These are phyloP conservation scores for Rhinocladiella similis DNA, from an alignment of 2,329 filamentous ascomycete species.

Conservation along the genomic window DNA sequence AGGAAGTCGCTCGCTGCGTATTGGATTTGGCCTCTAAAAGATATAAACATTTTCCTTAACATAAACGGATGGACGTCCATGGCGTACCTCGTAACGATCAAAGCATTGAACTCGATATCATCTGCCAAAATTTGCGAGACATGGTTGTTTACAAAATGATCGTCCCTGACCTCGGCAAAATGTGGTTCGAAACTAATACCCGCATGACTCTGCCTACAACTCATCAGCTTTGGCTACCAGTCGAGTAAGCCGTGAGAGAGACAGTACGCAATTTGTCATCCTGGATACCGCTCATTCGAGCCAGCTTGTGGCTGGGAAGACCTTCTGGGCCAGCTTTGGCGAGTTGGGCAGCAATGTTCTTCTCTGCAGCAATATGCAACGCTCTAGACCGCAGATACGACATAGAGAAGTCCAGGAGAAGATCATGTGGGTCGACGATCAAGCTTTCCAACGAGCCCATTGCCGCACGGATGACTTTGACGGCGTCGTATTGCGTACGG, in stretches of 20 bases:
- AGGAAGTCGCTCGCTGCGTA: constrained; percentile 11
- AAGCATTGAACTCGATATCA: constrained; percentile 4
- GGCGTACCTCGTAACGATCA: constrained; percentile 8
- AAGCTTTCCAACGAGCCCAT: constrained; percentile 9
- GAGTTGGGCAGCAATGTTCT: constrained; percentile 4
- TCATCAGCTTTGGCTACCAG: not conserved
- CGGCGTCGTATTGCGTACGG: constrained; percentile 4
- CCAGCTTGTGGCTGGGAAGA: not conserved
- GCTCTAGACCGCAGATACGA: constrained; percentile 4
- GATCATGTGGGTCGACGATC: constrained; percentile 2
- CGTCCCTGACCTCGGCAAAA: constrained; percentile 9
- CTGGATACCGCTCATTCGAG: not conserved
- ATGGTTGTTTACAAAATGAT: constrained; percentile 6
- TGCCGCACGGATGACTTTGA: constrained; percentile 5
- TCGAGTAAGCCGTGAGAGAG: not conserved
- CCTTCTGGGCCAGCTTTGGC: not conserved
- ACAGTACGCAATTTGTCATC: not conserved
- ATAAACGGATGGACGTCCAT: too few species aligned
- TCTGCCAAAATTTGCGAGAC: constrained; percentile 2
- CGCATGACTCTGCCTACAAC: constrained; percentile 9
- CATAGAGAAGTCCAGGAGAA: constrained; percentile 3
- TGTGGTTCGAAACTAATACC: constrained; percentile 5
- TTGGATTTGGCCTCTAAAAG: constrained; percentile 6
- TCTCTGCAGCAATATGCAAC: constrained; percentile 9
- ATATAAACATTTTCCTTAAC: not conserved